Conservation (phyloP, 495 filamentous ascomycete genomes). For the Penicillium waksmanii region DNA sequence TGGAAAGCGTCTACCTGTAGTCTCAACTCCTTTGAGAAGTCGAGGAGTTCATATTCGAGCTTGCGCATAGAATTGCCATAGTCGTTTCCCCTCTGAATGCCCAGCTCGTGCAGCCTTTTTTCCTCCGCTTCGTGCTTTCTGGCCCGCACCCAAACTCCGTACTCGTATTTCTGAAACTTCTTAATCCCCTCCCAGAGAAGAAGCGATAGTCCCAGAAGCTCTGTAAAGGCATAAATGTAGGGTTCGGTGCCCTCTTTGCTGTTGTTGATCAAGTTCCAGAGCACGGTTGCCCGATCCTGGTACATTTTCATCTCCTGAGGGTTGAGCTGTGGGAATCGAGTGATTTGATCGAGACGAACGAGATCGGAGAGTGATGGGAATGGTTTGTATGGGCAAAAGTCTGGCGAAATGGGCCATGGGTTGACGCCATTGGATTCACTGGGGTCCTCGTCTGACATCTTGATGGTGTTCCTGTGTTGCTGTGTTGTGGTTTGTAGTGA, state of each 20-base stretch:
- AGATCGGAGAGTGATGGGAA: neutral
- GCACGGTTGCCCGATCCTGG: neutral
- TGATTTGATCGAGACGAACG: constrained; percentile 1
- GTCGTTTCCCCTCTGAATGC: neutral
- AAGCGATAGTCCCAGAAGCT: neutral
- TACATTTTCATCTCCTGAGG: neutral
- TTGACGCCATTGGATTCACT: neutral
- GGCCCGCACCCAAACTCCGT: neutral
- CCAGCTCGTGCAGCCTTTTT: neutral
- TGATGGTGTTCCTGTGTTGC: neutral
- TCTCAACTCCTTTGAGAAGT: neutral
- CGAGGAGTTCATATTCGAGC: neutral
- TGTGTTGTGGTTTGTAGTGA: neutral
- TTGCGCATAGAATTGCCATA: neutral
- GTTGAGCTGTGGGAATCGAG: neutral
- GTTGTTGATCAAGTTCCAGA: neutral
- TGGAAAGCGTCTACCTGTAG: neutral
- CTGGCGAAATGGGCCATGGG: neutral
- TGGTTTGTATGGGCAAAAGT: neutral
- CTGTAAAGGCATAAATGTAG: neutral
- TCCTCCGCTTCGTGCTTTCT: neutral
- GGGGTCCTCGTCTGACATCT: no score
- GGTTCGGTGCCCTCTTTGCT: neutral
- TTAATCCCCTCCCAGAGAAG: neutral
- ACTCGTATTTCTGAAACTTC: neutral